Conservation (phyloP, 805 yeast genomes). For the Candida insectorum region DNA sequence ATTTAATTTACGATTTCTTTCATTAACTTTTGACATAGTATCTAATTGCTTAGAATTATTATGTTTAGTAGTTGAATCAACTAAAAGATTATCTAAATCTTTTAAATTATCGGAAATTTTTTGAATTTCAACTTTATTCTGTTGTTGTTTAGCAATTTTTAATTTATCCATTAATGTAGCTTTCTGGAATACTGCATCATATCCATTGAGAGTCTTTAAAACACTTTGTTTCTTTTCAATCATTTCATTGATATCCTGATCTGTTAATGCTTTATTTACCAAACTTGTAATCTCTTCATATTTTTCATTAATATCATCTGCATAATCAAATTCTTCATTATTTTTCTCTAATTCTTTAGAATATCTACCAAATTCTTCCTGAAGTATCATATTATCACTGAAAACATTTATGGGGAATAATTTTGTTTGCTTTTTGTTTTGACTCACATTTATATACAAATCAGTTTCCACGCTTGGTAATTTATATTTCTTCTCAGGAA, state of each 20-base stretch:
- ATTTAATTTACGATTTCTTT: constrained; percentile 81
- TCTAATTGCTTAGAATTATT: constrained; percentile 37
- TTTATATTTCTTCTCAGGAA: constrained; percentile 39
- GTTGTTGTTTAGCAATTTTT: constrained; percentile 66
- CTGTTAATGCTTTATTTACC: constrained; percentile 63
- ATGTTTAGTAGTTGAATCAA: constrained; percentile 32
- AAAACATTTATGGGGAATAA: constrained; percentile 74
- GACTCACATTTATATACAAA: constrained; percentile 67
- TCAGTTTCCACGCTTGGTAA: constrained; percentile 44
- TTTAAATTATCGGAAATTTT: constrained; percentile 33
- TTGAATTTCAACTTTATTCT: constrained; percentile 31
- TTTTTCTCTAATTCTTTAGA: constrained; percentile 56
- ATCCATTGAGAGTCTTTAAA: constrained; percentile 36
- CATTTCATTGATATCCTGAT: constrained; percentile 73
- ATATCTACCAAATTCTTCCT: constrained; percentile 73
- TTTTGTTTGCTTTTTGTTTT: constrained; percentile 70
- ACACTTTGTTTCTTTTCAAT: constrained; percentile 68
- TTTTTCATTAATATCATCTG: constrained; percentile 63
- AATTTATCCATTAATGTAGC: constrained; percentile 70
- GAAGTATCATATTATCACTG: constrained; percentile 71
- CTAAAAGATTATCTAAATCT: constrained; percentile 46
- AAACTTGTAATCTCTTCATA: constrained; percentile 59
- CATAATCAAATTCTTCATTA: constrained; percentile 55
- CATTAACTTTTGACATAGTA: constrained; percentile 69
- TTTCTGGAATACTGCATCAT: constrained; percentile 71